Evolutionary conservation across 2,329 filamentous ascomycete species (phyloP).

Genomic region (Arthrobotrys megalospora): DNA sequence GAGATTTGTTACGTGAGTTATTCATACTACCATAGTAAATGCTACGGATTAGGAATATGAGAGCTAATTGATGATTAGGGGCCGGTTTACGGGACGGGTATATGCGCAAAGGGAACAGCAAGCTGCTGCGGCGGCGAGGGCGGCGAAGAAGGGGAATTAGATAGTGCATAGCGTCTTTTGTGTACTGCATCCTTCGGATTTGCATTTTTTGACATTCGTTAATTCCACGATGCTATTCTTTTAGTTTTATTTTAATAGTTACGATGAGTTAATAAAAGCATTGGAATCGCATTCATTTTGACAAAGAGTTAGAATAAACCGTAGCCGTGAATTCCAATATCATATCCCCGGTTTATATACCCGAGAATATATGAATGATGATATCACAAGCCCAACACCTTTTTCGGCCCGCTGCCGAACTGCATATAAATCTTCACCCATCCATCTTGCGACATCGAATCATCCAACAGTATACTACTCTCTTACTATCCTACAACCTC

Average conservation of each 20-base stretch:
- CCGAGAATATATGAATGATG: too few relatives aligned
- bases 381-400: too few relatives aligned
- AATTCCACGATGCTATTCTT: not conserved
- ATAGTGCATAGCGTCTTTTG: not conserved
- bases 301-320: too few relatives aligned
- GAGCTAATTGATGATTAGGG: constrained; percentile 8
- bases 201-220: constrained; percentile 9
- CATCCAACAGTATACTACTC: too few relatives aligned
- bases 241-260: not conserved
- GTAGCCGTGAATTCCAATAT: too few relatives aligned
- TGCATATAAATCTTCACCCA: too few relatives aligned
- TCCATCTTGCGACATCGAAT: too few relatives aligned
- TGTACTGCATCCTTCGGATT: not conserved
- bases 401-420: too few relatives aligned
- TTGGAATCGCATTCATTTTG: too few relatives aligned
- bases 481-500: not conserved
- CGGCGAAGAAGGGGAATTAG: constrained; percentile 42
- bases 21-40: not conserved
- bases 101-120: not conserved
- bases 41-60: not conserved
- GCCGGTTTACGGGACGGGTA: constrained; percentile 25
- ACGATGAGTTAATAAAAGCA: too few relatives aligned
- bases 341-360: too few relatives aligned
- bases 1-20: constrained; percentile 55
- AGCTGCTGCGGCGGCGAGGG: constrained; percentile 10